Base-by-base conservation (phyloP, 345 rosid genomes). In the Populus deltoides region DNA sequence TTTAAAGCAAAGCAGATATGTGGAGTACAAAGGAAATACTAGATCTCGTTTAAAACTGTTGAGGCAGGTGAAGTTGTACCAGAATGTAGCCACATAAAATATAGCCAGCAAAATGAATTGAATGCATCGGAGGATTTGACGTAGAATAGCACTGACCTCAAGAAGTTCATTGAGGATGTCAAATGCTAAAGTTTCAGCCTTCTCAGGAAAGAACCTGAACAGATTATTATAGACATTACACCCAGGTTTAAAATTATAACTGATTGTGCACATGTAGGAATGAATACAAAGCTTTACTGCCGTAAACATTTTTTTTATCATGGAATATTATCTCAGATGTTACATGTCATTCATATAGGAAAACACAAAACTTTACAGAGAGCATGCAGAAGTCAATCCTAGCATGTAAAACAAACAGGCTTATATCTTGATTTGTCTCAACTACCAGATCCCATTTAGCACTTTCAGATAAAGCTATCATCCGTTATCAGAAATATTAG, bases 201-300 rank as follows among this genome's bases (percentile, higher is more conserved):
- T 93, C 2, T 92, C 93, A 5, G 99, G 94, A 65, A 93, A 86
- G 81, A 93, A 93, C 97, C 99, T 93, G 88, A 79, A 77, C 57
- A 88, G 67, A 38, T 49, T 4, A 75, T 41, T 31, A 70, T 73
- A 76, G 51, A 82, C 53, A 73, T 68, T 63, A 77, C 77, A 53
- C 39, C 62, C 72, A 49, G 66, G 20, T 18, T 47, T 75, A 74
- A 84, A 70, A 68, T 25, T 70, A n/a, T 27, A 12, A 70, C 3
- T 38, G 49, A 36, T 27, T 35, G 24, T 16, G 7, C 5, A 43
- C 27, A 10, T 29, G 38, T 41, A 0, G 36, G 36, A 4, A 4
- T 33, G 36, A 33, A 43, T 5, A 16, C 31, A 43, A 65, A 41
- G 4, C n/a, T 25, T 16, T 39, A 27, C 25, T 17, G 18, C 53